A percentile compares a stretch with the other conserved stretches of the same genome.
Conservation (phyloP, 2,329 filamentous ascomycete species). For the Penicillium crustosum region DNA sequence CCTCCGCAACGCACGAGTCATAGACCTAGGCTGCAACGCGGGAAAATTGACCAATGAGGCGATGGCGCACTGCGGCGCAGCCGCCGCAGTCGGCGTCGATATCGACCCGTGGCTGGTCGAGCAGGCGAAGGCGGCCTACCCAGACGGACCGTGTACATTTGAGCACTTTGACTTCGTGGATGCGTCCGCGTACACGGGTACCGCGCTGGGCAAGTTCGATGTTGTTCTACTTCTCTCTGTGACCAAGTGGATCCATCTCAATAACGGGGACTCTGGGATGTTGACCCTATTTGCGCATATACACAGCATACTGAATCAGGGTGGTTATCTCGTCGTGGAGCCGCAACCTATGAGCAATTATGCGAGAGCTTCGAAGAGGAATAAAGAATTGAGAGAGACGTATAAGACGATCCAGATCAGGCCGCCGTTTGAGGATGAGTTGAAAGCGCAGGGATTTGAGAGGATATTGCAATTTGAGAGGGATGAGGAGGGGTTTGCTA, state of each 20-base stretch:
- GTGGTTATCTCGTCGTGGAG: constrained; percentile 28
- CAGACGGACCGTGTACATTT: constrained; percentile 27
- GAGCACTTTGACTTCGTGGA: constrained; percentile 28
- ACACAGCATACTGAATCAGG: constrained; percentile 23
- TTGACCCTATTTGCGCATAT: constrained; percentile 26
- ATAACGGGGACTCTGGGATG: constrained; percentile 25
- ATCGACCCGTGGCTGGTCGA: constrained; percentile 28
- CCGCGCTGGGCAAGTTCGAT: constrained; percentile 26
- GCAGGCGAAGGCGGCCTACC: constrained; percentile 26
- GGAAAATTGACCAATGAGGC: constrained; percentile 27
- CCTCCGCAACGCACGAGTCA: constrained; percentile 24
- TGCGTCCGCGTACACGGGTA: constrained; percentile 24
- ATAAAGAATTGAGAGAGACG: constrained; percentile 28
- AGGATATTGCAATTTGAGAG: constrained; percentile 24
- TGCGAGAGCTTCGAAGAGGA: constrained; percentile 26
- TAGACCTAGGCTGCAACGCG: constrained; percentile 29
- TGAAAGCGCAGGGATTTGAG: constrained; percentile 25
- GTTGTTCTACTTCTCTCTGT: constrained; percentile 27
- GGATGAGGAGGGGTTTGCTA: constrained; percentile 27
- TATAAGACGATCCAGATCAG: constrained; percentile 27
- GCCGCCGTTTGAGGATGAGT: constrained; percentile 25
- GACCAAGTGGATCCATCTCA: constrained; percentile 29
- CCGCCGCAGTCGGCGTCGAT: constrained; percentile 25
- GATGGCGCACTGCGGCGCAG: constrained; percentile 24
- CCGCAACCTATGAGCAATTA: constrained; percentile 31